Percentiles rank a stretch among this genome's conserved stretches.
Evolutionary conservation across 352 stramenopile genomes (phyloP).

Genomic region (Phytophthora boehmeriae): DNA sequence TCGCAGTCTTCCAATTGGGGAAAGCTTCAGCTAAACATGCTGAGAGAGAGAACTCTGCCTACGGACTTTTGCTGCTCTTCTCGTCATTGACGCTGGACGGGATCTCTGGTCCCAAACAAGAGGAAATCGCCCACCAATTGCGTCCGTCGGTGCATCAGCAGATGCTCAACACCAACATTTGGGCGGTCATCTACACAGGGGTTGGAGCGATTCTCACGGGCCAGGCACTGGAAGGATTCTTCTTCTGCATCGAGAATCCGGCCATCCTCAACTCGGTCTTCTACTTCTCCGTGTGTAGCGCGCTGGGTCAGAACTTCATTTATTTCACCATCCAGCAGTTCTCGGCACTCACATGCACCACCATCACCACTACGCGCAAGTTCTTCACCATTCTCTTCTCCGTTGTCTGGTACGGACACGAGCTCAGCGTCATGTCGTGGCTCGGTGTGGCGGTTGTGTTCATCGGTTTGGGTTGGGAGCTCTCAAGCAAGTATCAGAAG

Average conservation of each 20-base stretch:
- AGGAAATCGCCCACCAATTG: conserved; percentile 81
- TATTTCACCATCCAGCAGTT: conserved; percentile 99
- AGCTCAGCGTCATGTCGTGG: conserved; percentile 93
- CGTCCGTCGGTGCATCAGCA: conserved; percentile 88
- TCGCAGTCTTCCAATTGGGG: conserved; percentile 91
- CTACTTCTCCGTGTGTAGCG: conserved; percentile 95
- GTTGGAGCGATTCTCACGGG: conserved; percentile 75
- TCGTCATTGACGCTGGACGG: conserved; percentile 95
- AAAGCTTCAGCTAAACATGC: conserved; percentile 77
- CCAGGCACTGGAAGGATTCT: conserved; percentile 71
- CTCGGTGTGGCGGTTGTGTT: conserved; percentile 92
- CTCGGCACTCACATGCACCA: conserved; percentile 98
- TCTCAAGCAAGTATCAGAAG: conserved; percentile 88
- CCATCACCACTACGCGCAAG: conserved; percentile 99
- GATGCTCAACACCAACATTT: conserved; percentile 92
- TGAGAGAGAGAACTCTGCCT: conserved; percentile 89
- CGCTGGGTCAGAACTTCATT: conserved; percentile 99
- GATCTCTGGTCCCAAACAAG: conserved; percentile 96
- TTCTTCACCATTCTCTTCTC: conserved; percentile 99
- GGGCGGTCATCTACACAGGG: conserved; percentile 87
- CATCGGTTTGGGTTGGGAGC: conserved; percentile 83
- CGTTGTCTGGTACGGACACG: conserved; percentile 96
- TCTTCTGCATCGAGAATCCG: conserved; percentile 86
- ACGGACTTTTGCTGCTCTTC: conserved; percentile 89
- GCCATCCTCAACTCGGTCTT: conserved; percentile 87